Evolutionary conservation across 2,329 filamentous ascomycete genomes (phyloP), one percentile per base, ranked within the genome.

Genomic region (Colletotrichum plurivorum): DNA sequence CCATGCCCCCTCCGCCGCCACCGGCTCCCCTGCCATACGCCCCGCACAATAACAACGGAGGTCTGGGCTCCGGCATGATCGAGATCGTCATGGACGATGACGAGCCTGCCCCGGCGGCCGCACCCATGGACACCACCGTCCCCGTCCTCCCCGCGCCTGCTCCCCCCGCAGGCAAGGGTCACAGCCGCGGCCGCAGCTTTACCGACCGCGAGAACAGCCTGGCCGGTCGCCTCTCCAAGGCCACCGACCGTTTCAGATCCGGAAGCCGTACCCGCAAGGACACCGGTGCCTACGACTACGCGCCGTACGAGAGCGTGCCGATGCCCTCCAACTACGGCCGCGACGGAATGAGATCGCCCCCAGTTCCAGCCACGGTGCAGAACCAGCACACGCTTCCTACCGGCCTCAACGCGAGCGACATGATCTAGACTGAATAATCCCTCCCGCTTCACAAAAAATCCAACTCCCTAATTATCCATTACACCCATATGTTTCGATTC

Each of bases 81-180:
- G 89, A 92, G 76, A 89, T 92, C 70, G 88, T 92, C 57, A 89
- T 90, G 85, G 89, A 91, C 71, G 87, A 89, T 2, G 87, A 89
- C 6, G 84, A 87, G 18, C 73, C 64, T 76, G 63, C 54, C 27
- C 46, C 48, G 72, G 20, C 36, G 20, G 56, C 79, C 9, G 76
- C 78, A 2, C 81, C 80, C 1, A 80, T 82, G 55, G 84, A 86
- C 68, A 76, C 78, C 48, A 80, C 77, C 48, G 82, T 86, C 1
- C 83, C 84, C 7, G 80, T 85, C 70, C 78, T 86, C 48, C 76
- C 84, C 15, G 77, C 84, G 1, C 85, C 83, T 1, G 81, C 80
- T 2, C 85, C 83, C 5, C 84, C 82, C 15, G 78, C 75, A 20
- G 67, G 77, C 20, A 80, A 78, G 68, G 81, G 83, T 20, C 89